phyloP scores from a whole-genome alignment of 2,329 filamentous ascomycete species.

The Colletotrichum gloeosporioides region DNA sequence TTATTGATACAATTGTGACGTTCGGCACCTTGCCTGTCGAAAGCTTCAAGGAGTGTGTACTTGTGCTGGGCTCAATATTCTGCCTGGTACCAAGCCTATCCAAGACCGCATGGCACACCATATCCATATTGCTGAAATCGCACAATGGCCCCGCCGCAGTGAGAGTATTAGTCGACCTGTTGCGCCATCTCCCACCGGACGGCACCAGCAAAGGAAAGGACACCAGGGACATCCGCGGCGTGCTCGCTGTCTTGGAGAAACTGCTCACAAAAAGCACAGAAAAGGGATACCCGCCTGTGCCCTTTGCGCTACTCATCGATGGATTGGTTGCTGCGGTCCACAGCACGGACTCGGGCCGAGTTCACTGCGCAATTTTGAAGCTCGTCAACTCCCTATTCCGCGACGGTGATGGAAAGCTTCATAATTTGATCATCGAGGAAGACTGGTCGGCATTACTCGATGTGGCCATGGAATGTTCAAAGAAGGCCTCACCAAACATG shows the following conservation, averaged over 20 bases:
- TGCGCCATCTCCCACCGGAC: constrained; percentile 53
- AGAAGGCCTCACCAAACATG: constrained; percentile 27
- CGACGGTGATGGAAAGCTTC: constrained; percentile 56
- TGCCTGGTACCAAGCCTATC: constrained; percentile 66
- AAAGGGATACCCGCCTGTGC: constrained; percentile 64
- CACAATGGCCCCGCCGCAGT: constrained; percentile 76
- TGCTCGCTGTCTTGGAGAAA: constrained; percentile 67
- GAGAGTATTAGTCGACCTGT: constrained; percentile 66
- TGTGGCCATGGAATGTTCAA: constrained; percentile 62
- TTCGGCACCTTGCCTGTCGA: constrained; percentile 71
- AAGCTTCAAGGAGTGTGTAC: constrained; percentile 69
- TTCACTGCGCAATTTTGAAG: constrained; percentile 52
- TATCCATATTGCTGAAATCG: constrained; percentile 74
- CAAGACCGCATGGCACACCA: constrained; percentile 71
- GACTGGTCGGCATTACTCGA: constrained; percentile 69
- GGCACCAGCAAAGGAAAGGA: constrained; percentile 55
- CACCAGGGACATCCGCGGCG: constrained; percentile 64
- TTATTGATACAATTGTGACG: constrained; percentile 74
- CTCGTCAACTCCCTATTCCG: constrained; percentile 62
- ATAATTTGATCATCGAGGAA: constrained; percentile 64
- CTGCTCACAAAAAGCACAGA: constrained; percentile 64
- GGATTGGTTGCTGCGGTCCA: constrained; percentile 59
- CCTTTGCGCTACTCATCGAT: constrained; percentile 63
- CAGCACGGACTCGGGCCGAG: constrained; percentile 48
- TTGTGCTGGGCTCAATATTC: constrained; percentile 75